Evolutionary conservation across 176 grass and related monocot genomes (phyloP), one percentile per base, ranked within the genome.

Genomic region (Pontederia paniculata): DNA sequence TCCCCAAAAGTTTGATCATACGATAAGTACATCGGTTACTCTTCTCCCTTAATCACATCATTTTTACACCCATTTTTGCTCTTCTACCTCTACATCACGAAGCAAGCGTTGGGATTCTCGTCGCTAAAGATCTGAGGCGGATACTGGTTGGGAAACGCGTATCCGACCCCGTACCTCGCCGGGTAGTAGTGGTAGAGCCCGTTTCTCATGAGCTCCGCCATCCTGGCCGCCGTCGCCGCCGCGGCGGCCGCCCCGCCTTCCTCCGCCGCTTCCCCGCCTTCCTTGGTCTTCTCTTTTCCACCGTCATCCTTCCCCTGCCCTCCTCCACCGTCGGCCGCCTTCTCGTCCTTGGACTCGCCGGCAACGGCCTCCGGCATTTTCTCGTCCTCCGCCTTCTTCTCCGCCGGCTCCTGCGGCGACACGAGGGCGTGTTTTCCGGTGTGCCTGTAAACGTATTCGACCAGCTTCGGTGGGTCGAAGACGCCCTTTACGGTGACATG

Each of bases 381-480:
- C 45, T 64, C 23, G 67, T 69, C 5, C 23, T 46, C 23, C 10
- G 8, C 54, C 9, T n/a, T 49, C 21, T 17, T 74, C 1, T 55
- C 43, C 44, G 69, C 18, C 3, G 75, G 80, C 12, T 66, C 80
- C 4, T 66, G 74, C 28, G 65, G 60, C 54, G 68, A 1, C 10
- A 83, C 73, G 42, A 71, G 58, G 5, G 70, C 58, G 14, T 12
- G 77, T 70, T 55, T 70, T 16, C 80, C 80, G 0, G 80, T 83
- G 48, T 65, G 20, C 43, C 65, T 78, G 66, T 66, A 58, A 58
- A 83, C 77, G 58, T 74, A 60, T 8, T 70, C 65, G 1, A 48
- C 80, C 20, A 83, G 75, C 8, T 50, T 70, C 3, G 70, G 73
- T 0, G 80, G 80, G 65, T 83, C 80, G 17, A 83, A 43, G 12